phyloP scores from a whole-genome alignment of 306 rosid genomes.

The Quercus agrifolia region DNA sequence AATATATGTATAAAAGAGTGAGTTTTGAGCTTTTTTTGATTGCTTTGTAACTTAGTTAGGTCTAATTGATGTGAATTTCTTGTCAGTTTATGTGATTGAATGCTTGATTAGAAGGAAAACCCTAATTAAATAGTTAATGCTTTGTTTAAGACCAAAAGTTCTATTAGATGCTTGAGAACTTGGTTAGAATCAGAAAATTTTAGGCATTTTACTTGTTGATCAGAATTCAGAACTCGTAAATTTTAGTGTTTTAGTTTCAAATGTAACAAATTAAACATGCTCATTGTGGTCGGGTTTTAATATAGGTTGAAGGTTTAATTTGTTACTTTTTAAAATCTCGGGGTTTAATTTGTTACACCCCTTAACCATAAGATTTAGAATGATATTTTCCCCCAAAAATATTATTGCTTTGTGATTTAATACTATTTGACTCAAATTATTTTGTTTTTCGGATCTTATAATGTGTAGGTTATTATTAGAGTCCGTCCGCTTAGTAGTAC shows the following conservation, averaged over 20 bases:
- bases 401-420: not conserved
- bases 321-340: too few relatives aligned
- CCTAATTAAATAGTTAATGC: not conserved
- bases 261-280: too few relatives aligned
- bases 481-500: constrained; percentile 82
- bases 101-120: not conserved
- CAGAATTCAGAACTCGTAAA: not conserved
- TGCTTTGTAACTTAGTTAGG: too few relatives aligned
- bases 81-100: not conserved
- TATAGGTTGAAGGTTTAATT: too few relatives aligned
- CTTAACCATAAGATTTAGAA: too few relatives aligned
- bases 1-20: too few relatives aligned
- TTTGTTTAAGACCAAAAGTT: not conserved
- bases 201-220: not conserved
- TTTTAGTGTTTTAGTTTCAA: too few relatives aligned
- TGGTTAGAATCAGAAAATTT: not conserved
- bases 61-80: not conserved
- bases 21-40: too few relatives aligned
- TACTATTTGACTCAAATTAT: constrained; percentile 5
- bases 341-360: too few relatives aligned
- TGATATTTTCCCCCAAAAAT: too few relatives aligned
- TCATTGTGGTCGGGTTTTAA: too few relatives aligned
- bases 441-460: constrained; percentile 11
- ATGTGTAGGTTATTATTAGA: constrained; percentile 76
- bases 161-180: not conserved